Percentiles rank a stretch among this genome's conserved stretches.
Conservation (phyloP, 257 asterid species). For the Nemophila menziesii region DNA sequence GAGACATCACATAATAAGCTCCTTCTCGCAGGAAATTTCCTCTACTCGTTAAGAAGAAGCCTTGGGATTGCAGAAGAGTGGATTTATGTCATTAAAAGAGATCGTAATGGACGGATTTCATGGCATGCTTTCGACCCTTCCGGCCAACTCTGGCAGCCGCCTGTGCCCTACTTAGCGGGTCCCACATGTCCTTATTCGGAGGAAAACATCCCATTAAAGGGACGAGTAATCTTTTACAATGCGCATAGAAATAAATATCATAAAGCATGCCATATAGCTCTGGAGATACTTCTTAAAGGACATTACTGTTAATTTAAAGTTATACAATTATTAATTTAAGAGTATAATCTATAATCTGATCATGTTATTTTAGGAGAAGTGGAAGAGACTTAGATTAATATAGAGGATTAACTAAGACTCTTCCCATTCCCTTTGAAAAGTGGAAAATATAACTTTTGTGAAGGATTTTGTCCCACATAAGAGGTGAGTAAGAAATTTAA, state of each 20-base stretch:
- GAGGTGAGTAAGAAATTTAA: too few species aligned
- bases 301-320: too few species aligned
- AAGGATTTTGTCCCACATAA: too few species aligned
- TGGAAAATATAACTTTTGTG: too few species aligned
- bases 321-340: too few species aligned
- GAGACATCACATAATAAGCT: too few species aligned
- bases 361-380: too few species aligned
- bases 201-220: conserved; percentile 2
- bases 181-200: background rate
- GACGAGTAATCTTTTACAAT: background rate
- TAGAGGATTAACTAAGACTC: too few species aligned
- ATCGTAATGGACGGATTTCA: background rate
- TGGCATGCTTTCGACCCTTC: background rate
- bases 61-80: background rate
- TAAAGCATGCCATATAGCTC: conserved; percentile 1
- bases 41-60: background rate
- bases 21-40: background rate
- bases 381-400: too few species aligned
- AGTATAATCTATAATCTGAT: too few species aligned
- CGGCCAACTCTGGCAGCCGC: background rate
- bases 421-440: too few species aligned
- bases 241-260: background rate
- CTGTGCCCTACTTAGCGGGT: background rate
- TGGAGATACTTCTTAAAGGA: background rate
- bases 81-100: background rate